Evolutionary conservation across 2,329 filamentous ascomycete species (phyloP), one percentile per base, ranked within the genome.

Genomic region (Lecanicillium sp.): DNA sequence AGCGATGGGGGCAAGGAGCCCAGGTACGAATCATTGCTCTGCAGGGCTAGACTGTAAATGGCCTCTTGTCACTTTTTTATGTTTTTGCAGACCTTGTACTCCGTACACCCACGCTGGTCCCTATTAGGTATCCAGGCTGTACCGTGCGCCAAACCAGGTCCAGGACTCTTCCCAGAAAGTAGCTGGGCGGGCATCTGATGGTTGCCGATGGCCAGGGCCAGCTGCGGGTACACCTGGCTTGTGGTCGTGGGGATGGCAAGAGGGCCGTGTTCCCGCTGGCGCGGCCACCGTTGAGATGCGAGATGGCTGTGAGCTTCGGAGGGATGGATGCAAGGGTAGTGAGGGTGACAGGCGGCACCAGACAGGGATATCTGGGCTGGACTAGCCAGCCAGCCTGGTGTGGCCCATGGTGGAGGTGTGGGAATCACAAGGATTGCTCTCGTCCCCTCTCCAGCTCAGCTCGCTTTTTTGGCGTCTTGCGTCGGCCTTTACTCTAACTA

Each of bases 271-370:
- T 47, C 36, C 44, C 44, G 44, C 44, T 40, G 44, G 44, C 46
- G 39, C 46, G 40, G 33, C 33, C 33, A 49, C 46, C 46, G 46
- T 49, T 49, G 46, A 49, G 46, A 49, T 49, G 46, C 33, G 39
- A 43, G 39, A 43, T 49, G 40, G 33, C 19, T 30, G 17, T 29
- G 29, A 36, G 19, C 46, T 27, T 23, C 24, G 19, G 46, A 49
- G 46, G 46, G 46, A 44, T 37, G n/a, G 35, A 49, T 49, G 46
- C 46, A 49, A 49, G 46, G 46, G 46, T 39, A 30, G 20, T 38
- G 33, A 47, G 39, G 46, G 46, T 48, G 46, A 49, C 46, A 49
- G 39, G 40, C 46, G 24, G 27, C 33, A n/a, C 46, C 40, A 44
- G 38, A 37, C 46, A 49, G 39, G 46, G 46, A 43, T 49, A 38